These are phyloP conservation scores for Leccinum fuscescens DNA, from an alignment of 1,284 basidiomycete species.

Conservation along the genomic window DNA sequence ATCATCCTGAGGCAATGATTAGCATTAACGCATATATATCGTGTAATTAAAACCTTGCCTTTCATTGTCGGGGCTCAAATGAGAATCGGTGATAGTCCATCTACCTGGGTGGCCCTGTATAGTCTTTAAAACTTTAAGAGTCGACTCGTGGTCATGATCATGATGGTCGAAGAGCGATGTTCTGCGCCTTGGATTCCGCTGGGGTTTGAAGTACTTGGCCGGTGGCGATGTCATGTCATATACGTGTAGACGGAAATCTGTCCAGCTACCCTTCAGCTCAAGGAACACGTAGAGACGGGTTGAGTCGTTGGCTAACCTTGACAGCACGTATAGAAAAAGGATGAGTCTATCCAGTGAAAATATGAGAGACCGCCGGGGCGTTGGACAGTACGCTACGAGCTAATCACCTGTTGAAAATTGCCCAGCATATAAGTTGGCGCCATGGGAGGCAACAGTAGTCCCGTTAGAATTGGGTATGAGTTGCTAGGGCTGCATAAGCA, in stretches of 20 bases:
- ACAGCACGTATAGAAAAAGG: constrained; percentile 80
- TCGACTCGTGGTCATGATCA: constrained; percentile 53
- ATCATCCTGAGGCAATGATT: constrained; percentile 65
- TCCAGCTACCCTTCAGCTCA: constrained; percentile 16
- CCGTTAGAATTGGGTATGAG: constrained; percentile 86
- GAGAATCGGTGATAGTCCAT: constrained; percentile 96
- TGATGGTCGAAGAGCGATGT: constrained; percentile 16
- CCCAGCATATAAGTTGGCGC: constrained; percentile 85
- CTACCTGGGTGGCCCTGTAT: constrained; percentile 73
- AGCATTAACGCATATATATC: constrained; percentile 51
- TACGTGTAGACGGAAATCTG: constrained; percentile 85
- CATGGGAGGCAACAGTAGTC: constrained; percentile 81
- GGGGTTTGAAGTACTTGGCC: constrained; percentile 18
- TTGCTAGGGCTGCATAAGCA: constrained; percentile 43
- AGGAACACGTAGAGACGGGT: not conserved
- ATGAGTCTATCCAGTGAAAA: constrained; percentile 52
- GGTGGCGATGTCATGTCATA: constrained; percentile 75
- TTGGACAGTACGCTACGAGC: constrained; percentile 25
- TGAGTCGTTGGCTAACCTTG: constrained; percentile 53
- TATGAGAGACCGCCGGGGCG: not conserved
- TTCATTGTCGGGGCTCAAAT: constrained; percentile 89
- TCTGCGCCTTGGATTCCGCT: constrained; percentile 16
- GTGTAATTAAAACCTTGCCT: constrained; percentile 55
- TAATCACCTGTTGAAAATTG: constrained; percentile 78
- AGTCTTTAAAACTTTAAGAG: constrained; percentile 74